Base-by-base conservation (phyloP, 768 basidiomycete genomes). In the Lentinula lateritia region DNA sequence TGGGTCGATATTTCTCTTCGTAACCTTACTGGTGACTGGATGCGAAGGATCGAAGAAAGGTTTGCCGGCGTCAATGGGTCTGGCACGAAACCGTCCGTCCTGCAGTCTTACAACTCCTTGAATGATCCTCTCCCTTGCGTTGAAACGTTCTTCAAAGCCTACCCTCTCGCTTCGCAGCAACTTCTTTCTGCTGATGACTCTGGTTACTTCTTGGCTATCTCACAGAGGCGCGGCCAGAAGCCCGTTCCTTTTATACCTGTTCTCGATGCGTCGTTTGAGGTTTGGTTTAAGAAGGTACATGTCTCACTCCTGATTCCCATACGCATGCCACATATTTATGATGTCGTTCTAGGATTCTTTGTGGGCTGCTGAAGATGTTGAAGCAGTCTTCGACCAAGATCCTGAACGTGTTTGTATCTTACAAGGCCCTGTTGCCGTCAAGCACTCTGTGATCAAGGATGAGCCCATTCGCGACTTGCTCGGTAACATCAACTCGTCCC, bases 181-280 rank as follows among this genome's bases (percentile, higher is more conserved):
- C 85, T 98, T 52, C 83, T 99, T 59, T 90, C 94, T 10, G 85
- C 92, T 6, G 95, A 98, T 73, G 97, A 98, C 73, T 87, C 89
- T 55, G 93, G 93, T 0, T 99, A 88, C 77, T 98, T 99, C 86
- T 84, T 98, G 42, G 90, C 93, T 38, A 98, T 99, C 69, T 81
- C 93, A 23, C 96, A 99, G 74, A 85, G 97, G 52, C 92, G 93
- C 12, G 95, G 94, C 3, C 97, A 99, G 81, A 99, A 98, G 76
- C 97, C 97, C 1, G 96, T 89, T 6, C 97, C 97, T 0, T 99
- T 98, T 80, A 97, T 99, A 67, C 95, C 96, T 4, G 88, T 99
- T 35, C 84, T 98, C 56, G 95, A 98, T 71, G 86, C 88, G 20
- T 87, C 76, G 66, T 98, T 98, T 70, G 93, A 95, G 72, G 95